These are phyloP conservation scores for Phaeotremella skinneri DNA, from an alignment of 768 basidiomycete genomes.

Conservation along the genomic window DNA sequence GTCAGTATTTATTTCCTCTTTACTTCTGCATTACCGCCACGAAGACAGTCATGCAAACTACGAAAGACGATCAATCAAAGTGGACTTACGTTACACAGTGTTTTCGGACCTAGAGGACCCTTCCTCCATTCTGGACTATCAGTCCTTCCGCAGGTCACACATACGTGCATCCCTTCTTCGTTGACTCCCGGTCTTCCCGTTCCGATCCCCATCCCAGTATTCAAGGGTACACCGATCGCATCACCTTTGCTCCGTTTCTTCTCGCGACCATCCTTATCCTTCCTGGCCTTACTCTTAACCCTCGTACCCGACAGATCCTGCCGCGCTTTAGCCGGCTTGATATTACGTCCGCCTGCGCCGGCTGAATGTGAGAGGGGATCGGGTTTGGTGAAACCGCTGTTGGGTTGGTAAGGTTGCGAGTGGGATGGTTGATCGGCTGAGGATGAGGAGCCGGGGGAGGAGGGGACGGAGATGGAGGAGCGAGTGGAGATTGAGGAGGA, in stretches of 20 bases:
- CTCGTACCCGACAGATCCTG: too few species aligned
- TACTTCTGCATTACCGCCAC: too few species aligned
- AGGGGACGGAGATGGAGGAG: slow-evolving; percentile 5
- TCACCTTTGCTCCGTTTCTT: slow-evolving; percentile 15
- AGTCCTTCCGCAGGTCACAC: slow-evolving; percentile 87
- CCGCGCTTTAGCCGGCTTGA: neutral
- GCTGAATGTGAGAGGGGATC: neutral
- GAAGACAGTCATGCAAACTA: too few species aligned
- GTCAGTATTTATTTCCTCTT: too few species aligned
- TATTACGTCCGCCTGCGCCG: too few species aligned
- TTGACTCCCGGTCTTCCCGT: slow-evolving; percentile 44
- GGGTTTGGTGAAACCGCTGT: slow-evolving; percentile 3
- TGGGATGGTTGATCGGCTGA: slow-evolving; percentile 6
- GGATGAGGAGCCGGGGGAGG: slow-evolving; percentile 23
- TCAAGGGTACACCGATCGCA: neutral
- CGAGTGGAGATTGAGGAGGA: neutral
- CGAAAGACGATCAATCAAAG: too few species aligned
- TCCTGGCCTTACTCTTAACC: neutral
- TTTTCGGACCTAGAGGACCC: slow-evolving; percentile 93
- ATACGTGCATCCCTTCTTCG: slow-evolving; percentile 70
- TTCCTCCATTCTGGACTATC: slow-evolving; percentile 98
- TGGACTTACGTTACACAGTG: slow-evolving; percentile 77
- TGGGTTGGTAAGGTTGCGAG: slow-evolving; percentile 9
- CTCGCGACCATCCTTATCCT: slow-evolving; percentile 3
- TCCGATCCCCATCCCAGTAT: slow-evolving; percentile 7